Percentiles rank a stretch among this genome's conserved stretches.
These are phyloP conservation scores for Aureobasidium subglaciale DNA, from an alignment of 2,329 filamentous ascomycete genomes.

Conservation along the genomic window DNA sequence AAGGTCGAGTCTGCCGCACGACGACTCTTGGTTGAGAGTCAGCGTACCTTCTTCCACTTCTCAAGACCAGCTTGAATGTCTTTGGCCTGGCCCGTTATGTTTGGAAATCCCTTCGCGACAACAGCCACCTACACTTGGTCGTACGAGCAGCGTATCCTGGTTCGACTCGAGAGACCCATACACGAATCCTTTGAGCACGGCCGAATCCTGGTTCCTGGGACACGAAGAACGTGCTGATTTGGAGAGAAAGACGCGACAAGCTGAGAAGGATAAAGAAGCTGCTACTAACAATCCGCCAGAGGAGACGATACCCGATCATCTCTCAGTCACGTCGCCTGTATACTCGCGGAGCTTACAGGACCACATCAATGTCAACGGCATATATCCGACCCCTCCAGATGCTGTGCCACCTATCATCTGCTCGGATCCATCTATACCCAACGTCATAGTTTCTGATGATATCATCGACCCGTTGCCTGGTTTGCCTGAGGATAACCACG, in stretches of 20 bases:
- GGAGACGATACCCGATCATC: not conserved
- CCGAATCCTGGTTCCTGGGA: conserved; percentile 14
- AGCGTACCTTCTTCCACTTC: not conserved
- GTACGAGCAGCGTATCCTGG: not conserved
- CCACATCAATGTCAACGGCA: conserved; percentile 43
- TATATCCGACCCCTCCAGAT: conserved; percentile 65
- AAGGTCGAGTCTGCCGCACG: not conserved
- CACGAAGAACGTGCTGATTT: conserved; percentile 22
- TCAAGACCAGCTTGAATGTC: not conserved
- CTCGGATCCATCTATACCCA: conserved; percentile 22
- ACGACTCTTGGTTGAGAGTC: not conserved
- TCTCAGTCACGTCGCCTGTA: conserved; percentile 37
- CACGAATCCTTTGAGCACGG: conserved; percentile 13
- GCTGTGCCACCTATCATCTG: conserved; percentile 42
- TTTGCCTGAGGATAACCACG: not conserved
- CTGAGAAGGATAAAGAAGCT: conserved; percentile 37
- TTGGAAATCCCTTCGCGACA: not conserved
- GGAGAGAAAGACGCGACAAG: conserved; percentile 37
- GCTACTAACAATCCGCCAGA: not conserved
- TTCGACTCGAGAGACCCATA: conserved; percentile 4
- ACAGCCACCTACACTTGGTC: not conserved
- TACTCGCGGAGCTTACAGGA: conserved; percentile 15
- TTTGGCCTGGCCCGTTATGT: conserved; percentile 3
- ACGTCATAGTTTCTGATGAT: conserved; percentile 25
- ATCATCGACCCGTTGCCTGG: conserved; percentile 7